Conservation (phyloP, 2,329 filamentous ascomycete genomes). For the Thermoascus crustaceus region DNA sequence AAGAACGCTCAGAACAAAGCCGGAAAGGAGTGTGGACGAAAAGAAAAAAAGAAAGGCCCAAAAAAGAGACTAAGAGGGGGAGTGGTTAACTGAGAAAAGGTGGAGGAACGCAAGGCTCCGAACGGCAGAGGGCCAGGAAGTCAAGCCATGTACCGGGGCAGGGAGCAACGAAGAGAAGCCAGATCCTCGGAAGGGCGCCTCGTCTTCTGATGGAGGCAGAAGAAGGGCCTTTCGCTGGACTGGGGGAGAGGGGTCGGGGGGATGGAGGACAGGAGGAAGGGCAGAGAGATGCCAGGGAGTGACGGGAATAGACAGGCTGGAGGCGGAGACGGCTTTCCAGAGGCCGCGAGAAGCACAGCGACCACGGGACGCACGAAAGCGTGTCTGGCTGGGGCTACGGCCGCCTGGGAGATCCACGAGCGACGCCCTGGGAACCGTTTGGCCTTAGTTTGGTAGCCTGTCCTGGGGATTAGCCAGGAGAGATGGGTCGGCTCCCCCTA, state of each 20-base stretch:
- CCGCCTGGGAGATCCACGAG: too few relatives aligned
- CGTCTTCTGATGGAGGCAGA: constrained; percentile 20
- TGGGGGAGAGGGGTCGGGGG: constrained; percentile 10
- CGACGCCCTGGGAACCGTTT: too few relatives aligned
- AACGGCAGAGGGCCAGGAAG: constrained; percentile 16
- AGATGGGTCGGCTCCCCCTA: too few relatives aligned
- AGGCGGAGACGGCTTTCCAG: constrained; percentile 1
- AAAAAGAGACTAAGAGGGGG: not conserved
- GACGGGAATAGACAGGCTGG: constrained; percentile 8
- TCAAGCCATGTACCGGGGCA: constrained; percentile 25
- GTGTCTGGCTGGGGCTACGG: too few relatives aligned
- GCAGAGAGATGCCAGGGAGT: constrained; percentile 21
- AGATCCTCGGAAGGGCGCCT: constrained; percentile 22
- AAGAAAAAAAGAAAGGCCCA: constrained; percentile 3
- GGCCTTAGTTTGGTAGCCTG: too few relatives aligned
- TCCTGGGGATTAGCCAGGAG: too few relatives aligned
- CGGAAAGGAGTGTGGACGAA: constrained; percentile 5
- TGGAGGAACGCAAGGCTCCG: constrained; percentile 19
- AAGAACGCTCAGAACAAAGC: constrained; percentile 5
- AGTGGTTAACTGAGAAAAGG: constrained; percentile 15
- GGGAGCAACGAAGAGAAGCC: constrained; percentile 15
- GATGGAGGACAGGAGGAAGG: constrained; percentile 13
- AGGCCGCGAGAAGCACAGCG: constrained; percentile 1
- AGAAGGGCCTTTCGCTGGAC: constrained; percentile 20
- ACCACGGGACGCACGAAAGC: constrained; percentile 1